These are phyloP conservation scores for Ammopiptanthus mongolicus DNA, from an alignment of 306 rosid genomes.

Conservation along the genomic window DNA sequence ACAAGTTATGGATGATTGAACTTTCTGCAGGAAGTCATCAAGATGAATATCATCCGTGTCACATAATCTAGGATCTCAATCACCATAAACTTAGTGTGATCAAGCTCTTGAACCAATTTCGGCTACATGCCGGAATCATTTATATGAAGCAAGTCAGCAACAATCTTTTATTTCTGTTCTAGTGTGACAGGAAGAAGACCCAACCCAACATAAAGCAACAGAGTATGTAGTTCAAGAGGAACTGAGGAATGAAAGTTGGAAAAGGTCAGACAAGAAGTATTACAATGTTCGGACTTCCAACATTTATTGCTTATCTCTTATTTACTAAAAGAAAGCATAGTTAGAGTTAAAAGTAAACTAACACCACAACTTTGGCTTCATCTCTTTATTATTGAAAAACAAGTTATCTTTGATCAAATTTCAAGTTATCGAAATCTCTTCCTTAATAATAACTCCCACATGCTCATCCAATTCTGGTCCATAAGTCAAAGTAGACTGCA, in stretches of 20 bases:
- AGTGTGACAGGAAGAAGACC: not conserved
- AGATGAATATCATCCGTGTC: not conserved
- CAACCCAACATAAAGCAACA: not conserved
- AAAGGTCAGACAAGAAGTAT: not conserved
- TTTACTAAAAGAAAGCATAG: not conserved
- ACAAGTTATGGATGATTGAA: not conserved
- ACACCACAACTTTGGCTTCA: not conserved
- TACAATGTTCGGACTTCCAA: not conserved
- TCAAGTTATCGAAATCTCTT: not conserved
- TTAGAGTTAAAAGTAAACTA: not conserved
- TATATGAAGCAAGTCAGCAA: not conserved
- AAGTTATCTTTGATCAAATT: not conserved
- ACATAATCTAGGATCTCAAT: not conserved
- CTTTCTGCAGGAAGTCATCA: not conserved
- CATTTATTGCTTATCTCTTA: not conserved
- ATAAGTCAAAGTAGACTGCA: not conserved
- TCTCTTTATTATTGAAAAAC: not conserved
- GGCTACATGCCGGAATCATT: not conserved
- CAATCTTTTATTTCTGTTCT: not conserved
- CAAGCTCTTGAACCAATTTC: not conserved
- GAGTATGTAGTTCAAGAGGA: not conserved
- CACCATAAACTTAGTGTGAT: not conserved
- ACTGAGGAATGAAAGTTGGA: not conserved
- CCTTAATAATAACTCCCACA: not conserved
- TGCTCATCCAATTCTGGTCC: constrained; percentile 14